phyloP scores from a whole-genome alignment of 371 early-diverging fungal genomes.

The Cokeromyces recurvatus region DNA sequence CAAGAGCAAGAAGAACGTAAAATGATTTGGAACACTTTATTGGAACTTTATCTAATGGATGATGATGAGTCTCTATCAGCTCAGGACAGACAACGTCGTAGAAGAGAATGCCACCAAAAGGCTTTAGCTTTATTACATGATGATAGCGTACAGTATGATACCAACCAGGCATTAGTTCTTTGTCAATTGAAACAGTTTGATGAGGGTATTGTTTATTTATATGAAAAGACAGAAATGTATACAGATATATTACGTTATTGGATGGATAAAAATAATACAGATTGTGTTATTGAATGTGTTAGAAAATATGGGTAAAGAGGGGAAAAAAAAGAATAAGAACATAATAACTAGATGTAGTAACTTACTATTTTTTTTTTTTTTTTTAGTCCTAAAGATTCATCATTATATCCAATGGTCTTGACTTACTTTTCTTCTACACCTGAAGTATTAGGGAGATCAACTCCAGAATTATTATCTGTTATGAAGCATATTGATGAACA shows the following conservation, averaged over 20 bases:
- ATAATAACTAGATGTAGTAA: no score
- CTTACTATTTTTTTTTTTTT: background rate
- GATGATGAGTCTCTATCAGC: background rate
- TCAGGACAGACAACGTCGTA: conserved; percentile 25
- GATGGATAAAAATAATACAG: conserved; percentile 76
- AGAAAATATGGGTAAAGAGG: conserved; percentile 75
- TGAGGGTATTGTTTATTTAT: conserved; percentile 80
- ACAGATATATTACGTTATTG: conserved; percentile 75
- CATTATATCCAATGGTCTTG: conserved; percentile 78
- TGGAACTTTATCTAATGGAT: conserved; percentile 85
- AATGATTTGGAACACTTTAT: conserved; percentile 81
- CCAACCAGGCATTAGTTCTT: conserved; percentile 86
- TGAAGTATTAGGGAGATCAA: conserved; percentile 49
- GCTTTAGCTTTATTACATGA: conserved; percentile 41
- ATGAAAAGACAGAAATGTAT: conserved; percentile 80
- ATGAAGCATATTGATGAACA: conserved; percentile 80
- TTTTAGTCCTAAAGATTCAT: conserved; percentile 61
- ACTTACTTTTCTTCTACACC: conserved; percentile 77
- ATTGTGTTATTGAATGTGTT: conserved; percentile 71
- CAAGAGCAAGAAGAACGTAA: conserved; percentile 58
- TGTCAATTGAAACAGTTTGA: conserved; percentile 81
- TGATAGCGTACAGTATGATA: conserved; percentile 67
- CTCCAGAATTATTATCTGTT: conserved; percentile 61
- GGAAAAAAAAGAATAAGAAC: no score
- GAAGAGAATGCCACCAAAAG: conserved; percentile 31